Percentiles rank a stretch among this genome's conserved stretches.
Evolutionary conservation across 1,284 basidiomycete species (phyloP).

Genomic region (Naganishia sp.): DNA sequence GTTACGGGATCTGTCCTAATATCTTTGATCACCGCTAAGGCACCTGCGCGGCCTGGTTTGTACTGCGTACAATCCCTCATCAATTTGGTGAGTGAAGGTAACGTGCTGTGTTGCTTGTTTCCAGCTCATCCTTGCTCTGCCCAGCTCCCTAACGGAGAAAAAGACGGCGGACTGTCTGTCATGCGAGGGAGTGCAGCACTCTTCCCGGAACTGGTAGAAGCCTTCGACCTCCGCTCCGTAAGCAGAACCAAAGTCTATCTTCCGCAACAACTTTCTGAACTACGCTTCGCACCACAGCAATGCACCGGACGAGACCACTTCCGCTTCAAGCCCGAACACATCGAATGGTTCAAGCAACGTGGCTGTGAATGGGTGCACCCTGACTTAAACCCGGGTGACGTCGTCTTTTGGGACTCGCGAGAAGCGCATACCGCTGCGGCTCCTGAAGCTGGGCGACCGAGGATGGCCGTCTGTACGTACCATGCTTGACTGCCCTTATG

Average conservation of each 20-base stretch:
- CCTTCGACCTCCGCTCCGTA: constrained; percentile 23
- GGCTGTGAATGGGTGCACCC: constrained; percentile 44
- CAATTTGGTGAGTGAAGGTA: constrained; percentile 21
- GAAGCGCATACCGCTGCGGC: constrained; percentile 36
- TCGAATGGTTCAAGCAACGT: constrained; percentile 41
- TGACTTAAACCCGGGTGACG: constrained; percentile 42
- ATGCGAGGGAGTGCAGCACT: constrained; percentile 43
- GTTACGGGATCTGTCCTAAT: not conserved
- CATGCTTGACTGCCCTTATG: not conserved
- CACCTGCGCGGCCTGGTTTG: constrained; percentile 13
- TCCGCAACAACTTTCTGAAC: no score
- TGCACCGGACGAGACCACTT: constrained; percentile 28
- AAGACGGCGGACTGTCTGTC: constrained; percentile 48
- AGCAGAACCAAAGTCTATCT: not conserved
- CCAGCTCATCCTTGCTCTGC: not conserved
- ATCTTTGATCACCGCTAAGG: not conserved
- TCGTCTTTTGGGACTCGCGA: constrained; percentile 41
- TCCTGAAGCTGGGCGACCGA: constrained; percentile 33
- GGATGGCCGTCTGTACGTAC: constrained; percentile 37
- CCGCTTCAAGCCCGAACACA: constrained; percentile 40
- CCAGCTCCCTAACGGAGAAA: constrained; percentile 41
- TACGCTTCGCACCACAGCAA: not conserved
- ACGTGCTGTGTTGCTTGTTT: not conserved
- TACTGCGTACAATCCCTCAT: constrained; percentile 30
- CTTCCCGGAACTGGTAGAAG: constrained; percentile 33